A percentile compares a stretch with the other conserved stretches of the same genome.
These are phyloP conservation scores for Arthrobotrys sinensis DNA, from an alignment of 2,329 filamentous ascomycete genomes.

Conservation along the genomic window DNA sequence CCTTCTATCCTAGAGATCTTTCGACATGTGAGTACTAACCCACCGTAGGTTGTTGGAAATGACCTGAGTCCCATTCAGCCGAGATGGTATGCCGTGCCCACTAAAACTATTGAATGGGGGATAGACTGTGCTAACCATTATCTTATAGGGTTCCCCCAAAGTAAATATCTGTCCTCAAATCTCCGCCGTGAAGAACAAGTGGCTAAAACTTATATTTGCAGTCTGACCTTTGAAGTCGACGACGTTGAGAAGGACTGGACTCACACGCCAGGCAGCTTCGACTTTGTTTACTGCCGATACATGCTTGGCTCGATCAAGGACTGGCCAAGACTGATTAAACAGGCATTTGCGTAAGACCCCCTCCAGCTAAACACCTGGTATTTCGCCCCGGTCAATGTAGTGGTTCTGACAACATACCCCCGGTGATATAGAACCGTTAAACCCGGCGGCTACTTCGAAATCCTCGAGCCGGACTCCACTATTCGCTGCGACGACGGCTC, in stretches of 20 bases:
- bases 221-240: slow-evolving; percentile 63
- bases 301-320: slow-evolving; percentile 74
- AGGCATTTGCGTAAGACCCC: slow-evolving; percentile 65
- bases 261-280: slow-evolving; percentile 64
- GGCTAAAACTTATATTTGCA: slow-evolving; percentile 14
- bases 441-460: slow-evolving; percentile 60
- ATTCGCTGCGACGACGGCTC: slow-evolving; percentile 57
- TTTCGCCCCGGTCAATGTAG: background rate
- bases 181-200: background rate
- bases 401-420: background rate
- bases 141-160: slow-evolving; percentile 47
- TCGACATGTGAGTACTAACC: background rate
- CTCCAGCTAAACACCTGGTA: background rate
- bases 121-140: background rate
- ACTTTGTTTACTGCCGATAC: slow-evolving; percentile 66
- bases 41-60: slow-evolving; percentile 64
- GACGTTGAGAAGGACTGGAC: slow-evolving; percentile 64
- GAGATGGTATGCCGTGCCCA: slow-evolving; percentile 37
- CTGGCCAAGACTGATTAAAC: slow-evolving; percentile 73
- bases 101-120: background rate
- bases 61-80: slow-evolving; percentile 65
- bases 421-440: slow-evolving; percentile 27
- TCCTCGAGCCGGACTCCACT: slow-evolving; percentile 59
- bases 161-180: slow-evolving; percentile 2
- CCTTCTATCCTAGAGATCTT: background rate